Conservation (phyloP, 2,329 filamentous ascomycete genomes). For the Aspergillus vadensis region DNA sequence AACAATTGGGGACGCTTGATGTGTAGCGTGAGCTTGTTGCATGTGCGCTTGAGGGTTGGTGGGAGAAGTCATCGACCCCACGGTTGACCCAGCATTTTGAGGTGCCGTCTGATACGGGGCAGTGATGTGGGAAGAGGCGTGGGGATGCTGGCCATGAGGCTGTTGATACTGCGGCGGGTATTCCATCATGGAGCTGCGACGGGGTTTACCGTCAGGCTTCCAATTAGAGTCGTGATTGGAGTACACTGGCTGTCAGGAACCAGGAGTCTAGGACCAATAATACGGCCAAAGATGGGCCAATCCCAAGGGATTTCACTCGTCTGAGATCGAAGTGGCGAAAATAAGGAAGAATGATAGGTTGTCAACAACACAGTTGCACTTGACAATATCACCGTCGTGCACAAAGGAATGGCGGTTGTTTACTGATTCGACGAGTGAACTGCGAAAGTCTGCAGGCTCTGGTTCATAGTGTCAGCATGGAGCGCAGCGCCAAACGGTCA, state of each 20-base stretch:
- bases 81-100: conserved; percentile 48
- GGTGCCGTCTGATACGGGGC: conserved; percentile 66
- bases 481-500: conserved; percentile 47
- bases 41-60: conserved; percentile 69
- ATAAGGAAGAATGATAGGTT: conserved; percentile 24
- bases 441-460: conserved; percentile 42
- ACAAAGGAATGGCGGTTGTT: conserved; percentile 27
- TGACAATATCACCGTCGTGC: conserved; percentile 30
- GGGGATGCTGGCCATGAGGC: conserved; percentile 63
- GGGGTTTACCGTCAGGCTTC: conserved; percentile 31
- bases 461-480: conserved; percentile 44
- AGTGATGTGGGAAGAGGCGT: conserved; percentile 59
- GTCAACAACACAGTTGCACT: conserved; percentile 25
- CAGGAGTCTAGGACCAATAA: conserved; percentile 23
- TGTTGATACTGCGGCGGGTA: conserved; percentile 73
- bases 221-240: conserved; percentile 23
- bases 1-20: conserved; percentile 77
- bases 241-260: conserved; percentile 21
- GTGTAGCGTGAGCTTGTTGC: conserved; percentile 59
- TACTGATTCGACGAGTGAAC: conserved; percentile 47
- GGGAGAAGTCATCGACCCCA: conserved; percentile 67
- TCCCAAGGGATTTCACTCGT: conserved; percentile 19
- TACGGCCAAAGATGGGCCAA: conserved; percentile 18
- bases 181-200: conserved; percentile 62
- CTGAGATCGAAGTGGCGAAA: conserved; percentile 17